Conservation (phyloP, 1,284 basidiomycete species). For the Athelia sp. region DNA sequence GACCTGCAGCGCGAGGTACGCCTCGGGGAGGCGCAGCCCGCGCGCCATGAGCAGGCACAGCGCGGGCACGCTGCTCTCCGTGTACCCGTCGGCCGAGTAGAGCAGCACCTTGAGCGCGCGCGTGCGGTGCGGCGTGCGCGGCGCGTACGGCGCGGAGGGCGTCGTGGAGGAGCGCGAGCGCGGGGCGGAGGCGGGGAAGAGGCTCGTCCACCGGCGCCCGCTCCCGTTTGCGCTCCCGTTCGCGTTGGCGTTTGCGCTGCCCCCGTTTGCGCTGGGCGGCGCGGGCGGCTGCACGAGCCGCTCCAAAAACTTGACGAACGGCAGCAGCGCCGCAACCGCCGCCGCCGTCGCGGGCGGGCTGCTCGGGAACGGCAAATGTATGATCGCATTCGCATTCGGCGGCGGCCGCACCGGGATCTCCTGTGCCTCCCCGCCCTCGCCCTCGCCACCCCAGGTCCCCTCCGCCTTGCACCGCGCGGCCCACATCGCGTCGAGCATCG, state of each 20-base stretch:
- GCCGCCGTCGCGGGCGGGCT: constrained; percentile 47
- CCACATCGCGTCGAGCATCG: constrained; percentile 60
- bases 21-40: constrained; percentile 73
- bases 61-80: constrained; percentile 88
- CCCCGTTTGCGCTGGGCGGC: constrained; percentile 10
- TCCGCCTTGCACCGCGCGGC: constrained; percentile 40
- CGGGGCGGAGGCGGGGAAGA: constrained; percentile 18
- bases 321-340: constrained; percentile 47
- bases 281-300: constrained; percentile 44
- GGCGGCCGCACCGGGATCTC: constrained; percentile 53
- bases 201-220: constrained; percentile 34
- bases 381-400: constrained; percentile 62
- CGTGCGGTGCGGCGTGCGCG: constrained; percentile 19
- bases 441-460: constrained; percentile 9
- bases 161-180: constrained; percentile 20
- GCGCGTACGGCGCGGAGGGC: constrained; percentile 10
- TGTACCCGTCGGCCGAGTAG: constrained; percentile 81
- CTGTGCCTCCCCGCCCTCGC: constrained; percentile 15
- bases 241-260: constrained; percentile 9
- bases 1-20: constrained; percentile 82
- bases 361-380: constrained; percentile 71
- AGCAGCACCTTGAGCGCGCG: constrained; percentile 69
- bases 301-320: constrained; percentile 59
- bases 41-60: constrained; percentile 86
- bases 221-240: neutral